Conservation (phyloP, 176 grass and related monocot species). For the Saccharum spontaneum region DNA sequence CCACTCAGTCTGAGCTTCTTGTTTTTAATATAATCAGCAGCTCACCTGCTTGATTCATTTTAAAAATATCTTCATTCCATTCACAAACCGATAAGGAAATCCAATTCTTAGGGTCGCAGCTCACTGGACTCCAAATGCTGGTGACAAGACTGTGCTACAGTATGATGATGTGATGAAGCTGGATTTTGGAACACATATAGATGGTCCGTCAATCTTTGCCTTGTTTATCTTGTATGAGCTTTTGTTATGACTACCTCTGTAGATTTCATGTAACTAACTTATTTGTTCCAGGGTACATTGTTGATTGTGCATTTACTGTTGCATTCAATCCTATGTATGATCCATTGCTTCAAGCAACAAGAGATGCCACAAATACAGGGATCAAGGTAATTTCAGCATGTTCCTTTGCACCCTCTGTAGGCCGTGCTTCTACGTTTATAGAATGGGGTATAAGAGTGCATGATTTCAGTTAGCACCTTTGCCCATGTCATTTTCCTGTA, state of each 20-base stretch:
- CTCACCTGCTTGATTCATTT: not conserved
- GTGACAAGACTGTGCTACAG: slow-evolving; percentile 91
- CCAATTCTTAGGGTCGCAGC: slow-evolving; percentile 79
- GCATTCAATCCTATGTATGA: slow-evolving; percentile 99
- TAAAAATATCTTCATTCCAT: not conserved
- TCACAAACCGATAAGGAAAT: slow-evolving; percentile 10
- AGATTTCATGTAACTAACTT: not conserved
- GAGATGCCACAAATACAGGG: slow-evolving; percentile 94
- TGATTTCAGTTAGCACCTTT: not conserved
- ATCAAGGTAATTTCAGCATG: slow-evolving; percentile 61
- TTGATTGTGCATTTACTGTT: slow-evolving; percentile 95
- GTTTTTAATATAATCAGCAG: not conserved
- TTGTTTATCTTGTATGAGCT: not conserved
- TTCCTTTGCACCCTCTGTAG: not conserved
- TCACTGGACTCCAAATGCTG: slow-evolving; percentile 98
- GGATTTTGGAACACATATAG: slow-evolving; percentile 98
- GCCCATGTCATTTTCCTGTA: not conserved
- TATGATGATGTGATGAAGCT: slow-evolving; percentile 99
- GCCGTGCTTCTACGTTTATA: not conserved
- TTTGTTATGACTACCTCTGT: not conserved
- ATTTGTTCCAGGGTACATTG: slow-evolving; percentile 66
- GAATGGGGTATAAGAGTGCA: not conserved
- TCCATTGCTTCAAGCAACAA: slow-evolving; percentile 90
- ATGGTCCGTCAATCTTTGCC: slow-evolving; percentile 56
- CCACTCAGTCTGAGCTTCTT: not conserved